Evolutionary conservation across 257 asterid genomes (phyloP).

Genomic region (Solanum stenotomum): DNA sequence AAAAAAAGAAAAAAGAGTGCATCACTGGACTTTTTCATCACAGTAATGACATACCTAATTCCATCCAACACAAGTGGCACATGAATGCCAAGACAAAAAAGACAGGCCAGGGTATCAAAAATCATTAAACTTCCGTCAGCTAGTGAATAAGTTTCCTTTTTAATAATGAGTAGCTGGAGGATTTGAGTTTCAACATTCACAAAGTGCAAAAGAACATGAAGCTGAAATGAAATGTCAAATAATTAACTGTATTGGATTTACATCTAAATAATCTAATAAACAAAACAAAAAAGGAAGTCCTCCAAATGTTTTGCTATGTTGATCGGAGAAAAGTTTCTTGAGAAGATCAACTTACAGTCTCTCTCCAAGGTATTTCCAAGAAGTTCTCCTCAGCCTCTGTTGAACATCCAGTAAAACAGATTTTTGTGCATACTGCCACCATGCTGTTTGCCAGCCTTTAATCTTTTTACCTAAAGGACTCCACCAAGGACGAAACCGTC

Average conservation of each 20-base stretch:
- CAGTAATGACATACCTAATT: background rate
- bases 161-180: background rate
- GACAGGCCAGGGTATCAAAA: background rate
- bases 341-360: constrained; percentile 61
- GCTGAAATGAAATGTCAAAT: background rate
- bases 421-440: constrained; percentile 96
- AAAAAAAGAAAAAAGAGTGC: background rate
- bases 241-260: background rate
- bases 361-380: constrained; percentile 92
- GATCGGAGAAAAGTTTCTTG: background rate
- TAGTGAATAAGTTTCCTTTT: background rate
- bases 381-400: constrained; percentile 69
- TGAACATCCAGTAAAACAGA: constrained; percentile 82
- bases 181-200: background rate
- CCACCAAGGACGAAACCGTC: constrained; percentile 92
- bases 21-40: background rate
- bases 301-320: background rate
- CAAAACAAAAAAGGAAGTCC: background rate
- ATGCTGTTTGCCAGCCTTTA: constrained; percentile 82
- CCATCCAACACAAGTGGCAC: background rate
- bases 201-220: background rate
- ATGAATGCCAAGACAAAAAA: background rate
- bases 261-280: background rate
- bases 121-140: background rate
- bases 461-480: constrained; percentile 65